A percentile compares a stretch with the other conserved stretches of the same genome.
Conservation (phyloP, 306 rosid genomes). For the Gynostemma pentaphyllum region DNA sequence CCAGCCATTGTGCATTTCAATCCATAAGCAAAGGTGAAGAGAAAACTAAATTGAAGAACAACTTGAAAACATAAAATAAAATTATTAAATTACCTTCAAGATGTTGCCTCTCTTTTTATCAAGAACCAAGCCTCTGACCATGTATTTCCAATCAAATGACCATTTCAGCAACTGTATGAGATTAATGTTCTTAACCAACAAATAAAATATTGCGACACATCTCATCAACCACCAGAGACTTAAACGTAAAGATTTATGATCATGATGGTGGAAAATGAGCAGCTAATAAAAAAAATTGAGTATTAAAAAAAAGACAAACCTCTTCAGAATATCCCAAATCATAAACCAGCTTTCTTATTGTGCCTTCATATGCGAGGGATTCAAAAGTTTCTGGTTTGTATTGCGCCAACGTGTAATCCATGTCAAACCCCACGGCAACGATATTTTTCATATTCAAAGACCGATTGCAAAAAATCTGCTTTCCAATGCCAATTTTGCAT, state of each 20-base stretch:
- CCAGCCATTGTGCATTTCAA: slow-evolving; percentile 11
- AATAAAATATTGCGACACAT: background rate
- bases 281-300: background rate
- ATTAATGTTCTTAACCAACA: slow-evolving; percentile 16
- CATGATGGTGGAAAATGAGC: background rate
- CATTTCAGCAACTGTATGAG: slow-evolving; percentile 64
- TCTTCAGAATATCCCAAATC: slow-evolving; percentile 77
- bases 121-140: slow-evolving; percentile 98
- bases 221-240: background rate
- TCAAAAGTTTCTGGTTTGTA: slow-evolving; percentile 96
- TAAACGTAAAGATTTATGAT: background rate
- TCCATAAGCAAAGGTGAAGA: background rate
- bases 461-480: slow-evolving; percentile 87
- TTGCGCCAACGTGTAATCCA: slow-evolving; percentile 99
- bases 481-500: slow-evolving; percentile 43
- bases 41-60: background rate
- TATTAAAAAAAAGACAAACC: slow-evolving; percentile 35
- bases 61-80: background rate
- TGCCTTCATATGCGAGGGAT: slow-evolving; percentile 92
- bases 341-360: slow-evolving; percentile 69
- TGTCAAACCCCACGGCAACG: slow-evolving; percentile 94
- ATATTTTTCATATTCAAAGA: slow-evolving; percentile 88
- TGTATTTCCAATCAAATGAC: slow-evolving; percentile 87
- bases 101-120: slow-evolving; percentile 97
- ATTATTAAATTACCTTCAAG: slow-evolving; percentile 54